A percentile compares a stretch with the other conserved stretches of the same genome.
Evolutionary conservation across 208 protist genomes (phyloP).

Genomic region (Porcisia hertigi): DNA sequence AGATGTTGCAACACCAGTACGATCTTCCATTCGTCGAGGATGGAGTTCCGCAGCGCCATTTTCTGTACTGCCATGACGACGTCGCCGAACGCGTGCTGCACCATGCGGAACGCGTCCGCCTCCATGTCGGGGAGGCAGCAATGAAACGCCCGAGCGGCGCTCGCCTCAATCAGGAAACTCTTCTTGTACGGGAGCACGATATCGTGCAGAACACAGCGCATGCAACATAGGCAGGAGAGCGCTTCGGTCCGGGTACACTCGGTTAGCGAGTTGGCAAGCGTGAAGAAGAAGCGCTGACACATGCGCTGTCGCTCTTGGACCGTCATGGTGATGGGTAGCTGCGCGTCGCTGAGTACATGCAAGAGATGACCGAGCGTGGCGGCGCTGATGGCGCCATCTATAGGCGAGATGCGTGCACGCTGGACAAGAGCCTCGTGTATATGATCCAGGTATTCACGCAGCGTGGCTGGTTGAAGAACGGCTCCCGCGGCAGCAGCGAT

Average conservation of each 20-base stretch:
- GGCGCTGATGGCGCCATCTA: slow-evolving; percentile 52
- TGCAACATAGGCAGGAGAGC: slow-evolving; percentile 26
- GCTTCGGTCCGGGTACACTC: slow-evolving; percentile 36
- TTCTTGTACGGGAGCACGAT: slow-evolving; percentile 60
- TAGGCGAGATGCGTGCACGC: slow-evolving; percentile 51
- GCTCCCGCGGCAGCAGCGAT: background rate
- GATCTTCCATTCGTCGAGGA: slow-evolving; percentile 46
- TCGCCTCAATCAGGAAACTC: slow-evolving; percentile 27
- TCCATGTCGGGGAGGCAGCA: slow-evolving; percentile 32
- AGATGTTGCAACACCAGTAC: slow-evolving; percentile 34
- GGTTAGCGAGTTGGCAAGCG: slow-evolving; percentile 23
- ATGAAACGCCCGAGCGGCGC: slow-evolving; percentile 12
- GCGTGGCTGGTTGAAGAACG: slow-evolving; percentile 5
- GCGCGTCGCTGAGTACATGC: slow-evolving; percentile 18
- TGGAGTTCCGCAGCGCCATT: slow-evolving; percentile 21
- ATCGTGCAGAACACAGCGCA: slow-evolving; percentile 41
- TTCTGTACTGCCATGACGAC: slow-evolving; percentile 30
- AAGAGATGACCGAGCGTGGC: slow-evolving; percentile 44
- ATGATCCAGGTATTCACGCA: slow-evolving; percentile 45
- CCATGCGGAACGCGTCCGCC: slow-evolving; percentile 44
- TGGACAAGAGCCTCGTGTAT: slow-evolving; percentile 37
- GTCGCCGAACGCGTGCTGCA: slow-evolving; percentile 46
- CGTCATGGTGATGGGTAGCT: slow-evolving; percentile 15
- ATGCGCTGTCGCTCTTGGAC: slow-evolving; percentile 26
- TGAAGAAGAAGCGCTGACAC: slow-evolving; percentile 35